Conservation (phyloP, 2,329 filamentous ascomycete species). For the Orbilia quercus region DNA sequence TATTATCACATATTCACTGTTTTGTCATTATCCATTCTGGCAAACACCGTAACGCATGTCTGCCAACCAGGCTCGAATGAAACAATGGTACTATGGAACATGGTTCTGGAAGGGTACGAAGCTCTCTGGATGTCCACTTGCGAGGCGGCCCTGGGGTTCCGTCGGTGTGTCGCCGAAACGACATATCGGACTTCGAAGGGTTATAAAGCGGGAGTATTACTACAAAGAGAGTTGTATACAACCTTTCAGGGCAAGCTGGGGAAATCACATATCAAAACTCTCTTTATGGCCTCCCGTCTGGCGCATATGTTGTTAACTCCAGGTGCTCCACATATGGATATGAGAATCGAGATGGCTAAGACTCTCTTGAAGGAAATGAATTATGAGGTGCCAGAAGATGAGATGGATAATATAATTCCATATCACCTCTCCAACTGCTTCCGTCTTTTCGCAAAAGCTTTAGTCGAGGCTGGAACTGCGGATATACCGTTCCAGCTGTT, state of each 20-base stretch:
- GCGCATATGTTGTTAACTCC: slow-evolving; percentile 14
- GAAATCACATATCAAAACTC: background rate
- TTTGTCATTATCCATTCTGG: slow-evolving; percentile 11
- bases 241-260: slow-evolving; percentile 6
- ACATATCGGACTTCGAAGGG: background rate
- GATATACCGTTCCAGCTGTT: slow-evolving; percentile 4
- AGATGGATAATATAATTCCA: slow-evolving; percentile 1
- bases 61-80: slow-evolving; percentile 1
- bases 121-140: slow-evolving; percentile 2
- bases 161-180: slow-evolving; percentile 12
- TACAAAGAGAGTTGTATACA: slow-evolving; percentile 1
- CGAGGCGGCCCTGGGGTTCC: background rate
- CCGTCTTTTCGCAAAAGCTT: background rate
- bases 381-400: slow-evolving; percentile 3
- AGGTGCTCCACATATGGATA: background rate
- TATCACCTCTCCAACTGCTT: slow-evolving; percentile 8
- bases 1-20: slow-evolving; percentile 14
- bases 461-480: background rate
- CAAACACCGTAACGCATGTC: slow-evolving; percentile 8
- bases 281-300: slow-evolving; percentile 9
- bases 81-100: slow-evolving; percentile 15
- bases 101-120: slow-evolving; percentile 3
- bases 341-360: slow-evolving; percentile 9
- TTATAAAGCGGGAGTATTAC: slow-evolving; percentile 5
- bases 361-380: slow-evolving; percentile 1